phyloP scores from a whole-genome alignment of 495 filamentous ascomycete genomes.

The Talaromyces trachyspermus region DNA sequence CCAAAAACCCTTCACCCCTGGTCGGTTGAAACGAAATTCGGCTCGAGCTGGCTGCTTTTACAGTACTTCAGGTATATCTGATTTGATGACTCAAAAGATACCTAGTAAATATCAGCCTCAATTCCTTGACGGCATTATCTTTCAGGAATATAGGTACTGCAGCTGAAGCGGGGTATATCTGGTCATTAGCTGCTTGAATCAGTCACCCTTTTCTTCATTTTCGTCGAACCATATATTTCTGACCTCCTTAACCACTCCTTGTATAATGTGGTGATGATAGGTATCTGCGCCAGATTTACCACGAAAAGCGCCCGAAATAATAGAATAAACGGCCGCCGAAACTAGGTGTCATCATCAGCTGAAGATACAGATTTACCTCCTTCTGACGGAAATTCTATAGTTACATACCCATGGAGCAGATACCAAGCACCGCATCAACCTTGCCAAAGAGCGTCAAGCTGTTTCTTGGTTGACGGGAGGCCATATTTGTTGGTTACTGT shows the following conservation, averaged over 20 bases:
- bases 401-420: slow-evolving; percentile 6
- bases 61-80: slow-evolving; percentile 8
- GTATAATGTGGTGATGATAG: slow-evolving; percentile 8
- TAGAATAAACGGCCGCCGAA: slow-evolving; percentile 4
- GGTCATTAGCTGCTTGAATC: slow-evolving; percentile 5
- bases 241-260: slow-evolving; percentile 6
- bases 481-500: slow-evolving; percentile 5
- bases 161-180: slow-evolving; percentile 7
- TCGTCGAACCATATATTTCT: not conserved
- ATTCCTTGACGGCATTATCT: slow-evolving; percentile 1
- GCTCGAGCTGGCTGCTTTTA: not conserved
- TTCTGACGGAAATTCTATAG: slow-evolving; percentile 2
- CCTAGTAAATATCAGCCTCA: slow-evolving; percentile 7
- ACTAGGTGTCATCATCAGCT: slow-evolving; percentile 5
- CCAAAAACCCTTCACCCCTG: slow-evolving; percentile 50
- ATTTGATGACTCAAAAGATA: slow-evolving; percentile 7
- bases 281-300: slow-evolving; percentile 8
- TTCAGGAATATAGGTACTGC: slow-evolving; percentile 5
- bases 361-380: not conserved
- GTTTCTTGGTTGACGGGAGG: slow-evolving; percentile 3
- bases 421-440: slow-evolving; percentile 6
- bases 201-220: not conserved
- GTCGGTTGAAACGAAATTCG: slow-evolving; percentile 7
- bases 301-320: slow-evolving; percentile 3
- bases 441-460: slow-evolving; percentile 7